phyloP scores from a whole-genome alignment of 2,329 filamentous ascomycete genomes.

The Cylindrodendrum hubeiense region DNA sequence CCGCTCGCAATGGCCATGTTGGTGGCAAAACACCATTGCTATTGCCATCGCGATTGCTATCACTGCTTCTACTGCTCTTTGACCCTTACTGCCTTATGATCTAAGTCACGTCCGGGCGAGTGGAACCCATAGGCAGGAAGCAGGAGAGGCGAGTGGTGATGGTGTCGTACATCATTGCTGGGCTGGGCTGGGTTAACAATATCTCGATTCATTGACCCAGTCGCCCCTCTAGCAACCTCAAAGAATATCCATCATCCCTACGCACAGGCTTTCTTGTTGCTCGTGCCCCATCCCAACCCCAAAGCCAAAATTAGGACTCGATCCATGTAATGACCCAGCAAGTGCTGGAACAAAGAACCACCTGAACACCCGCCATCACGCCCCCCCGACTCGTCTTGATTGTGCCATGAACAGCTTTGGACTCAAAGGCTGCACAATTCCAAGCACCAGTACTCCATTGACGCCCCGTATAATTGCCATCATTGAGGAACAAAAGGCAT shows the following conservation, averaged over 20 bases:
- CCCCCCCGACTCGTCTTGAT: constrained; percentile 29
- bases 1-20: neutral
- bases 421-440: constrained; percentile 30
- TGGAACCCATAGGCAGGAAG: no score
- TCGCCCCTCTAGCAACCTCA: constrained; percentile 23
- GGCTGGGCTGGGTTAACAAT: constrained; percentile 33
- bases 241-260: constrained; percentile 22
- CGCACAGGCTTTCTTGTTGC: constrained; percentile 8
- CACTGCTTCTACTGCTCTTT: no score
- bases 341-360: constrained; percentile 35
- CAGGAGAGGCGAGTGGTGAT: neutral
- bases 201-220: neutral
- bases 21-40: neutral
- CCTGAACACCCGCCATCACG: constrained; percentile 19
- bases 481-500: constrained; percentile 4
- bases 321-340: constrained; percentile 1
- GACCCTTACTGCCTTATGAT: no score
- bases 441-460: neutral
- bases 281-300: neutral
- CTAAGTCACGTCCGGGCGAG: no score
- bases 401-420: constrained; percentile 20
- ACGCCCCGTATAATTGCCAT: neutral
- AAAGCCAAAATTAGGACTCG: constrained; percentile 26
- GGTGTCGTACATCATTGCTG: constrained; percentile 10
- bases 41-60: neutral